Base-by-base conservation (phyloP, 768 basidiomycete genomes). In the Mycena sanguinolenta region DNA sequence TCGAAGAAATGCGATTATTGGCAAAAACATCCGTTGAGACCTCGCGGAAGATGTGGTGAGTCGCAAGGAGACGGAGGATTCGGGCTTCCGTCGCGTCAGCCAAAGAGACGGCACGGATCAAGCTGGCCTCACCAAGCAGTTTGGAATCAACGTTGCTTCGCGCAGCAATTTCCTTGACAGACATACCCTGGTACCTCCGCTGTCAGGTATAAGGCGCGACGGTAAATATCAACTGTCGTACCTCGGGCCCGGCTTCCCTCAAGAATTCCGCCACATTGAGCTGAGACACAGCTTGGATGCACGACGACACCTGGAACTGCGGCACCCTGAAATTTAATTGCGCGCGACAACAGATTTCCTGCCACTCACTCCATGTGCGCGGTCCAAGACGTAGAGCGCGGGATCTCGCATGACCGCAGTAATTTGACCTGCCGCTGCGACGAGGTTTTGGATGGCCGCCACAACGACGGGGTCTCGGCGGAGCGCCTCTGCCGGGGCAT, bases 221-320 rank as follows among this genome's bases (percentile, higher is more conserved):
- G 10, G 6, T 34, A 4, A 34, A 34, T 10, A 34, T 34, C 32
- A 34, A 34, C 32, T 5, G 27, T 27, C 54, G 27, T 28, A 59
- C 58, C 58, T 44, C 10, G 16, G 58, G 58, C 9, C 79, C 79
- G 13, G 73, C 77, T 28, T 75, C 76, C 1, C 75, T 69, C 19
- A 81, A 64, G 23, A 79, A 76, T 58, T 79, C 77, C 13, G 65
- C 72, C 13, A 78, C 75, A 50, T 78, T 75, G 3, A 64, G 63
- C 52, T 54, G 36, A 10, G 50, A 23, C 1, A 36, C 63, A 13
- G 52, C 63, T 2, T 36, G 63, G 2, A 64, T 16, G 17, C 63
- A 53, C 34, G 63, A 54, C 5, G 63, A 54, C 6, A 64, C 55
- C 28, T 64, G 50, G 52, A 55, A 64, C 50, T 59, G 39, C 25